Base-by-base conservation (phyloP, 2,329 filamentous ascomycete species). In the Pseudogymnoascus sp. region DNA sequence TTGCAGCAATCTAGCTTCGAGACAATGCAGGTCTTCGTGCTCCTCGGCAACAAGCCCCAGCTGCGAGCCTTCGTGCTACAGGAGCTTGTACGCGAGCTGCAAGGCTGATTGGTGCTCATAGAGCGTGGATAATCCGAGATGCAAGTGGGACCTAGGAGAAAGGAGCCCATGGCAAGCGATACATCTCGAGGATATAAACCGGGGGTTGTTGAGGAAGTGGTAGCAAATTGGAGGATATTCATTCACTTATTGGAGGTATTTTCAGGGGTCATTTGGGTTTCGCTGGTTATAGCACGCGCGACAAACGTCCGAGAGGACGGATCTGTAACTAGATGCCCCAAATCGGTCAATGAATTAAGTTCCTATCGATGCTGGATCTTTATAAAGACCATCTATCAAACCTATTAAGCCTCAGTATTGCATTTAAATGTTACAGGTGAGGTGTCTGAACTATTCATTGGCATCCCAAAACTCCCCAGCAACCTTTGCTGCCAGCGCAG, bases 401-500 rank as follows among this genome's bases (percentile, higher is more conserved):
- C 4, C n/a, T 56, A 19, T n/a, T 15, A 35, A 3, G 7, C 6
- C 10, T 6, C 11, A 4, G 2, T 10, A 56, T 15, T 15, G 1
- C 13, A 15, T 21, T 33, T 13, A 5, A 50, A 56, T 29, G 46
- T 17, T 31, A 33, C 15, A 56, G 10, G 11, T 11, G 23, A 50
- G 23, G 46, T 17, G 13, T n/a, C 6, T 31, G 6, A 21, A 7
- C 50, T 56, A 56, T 21, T 56, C 50, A n/a, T 56, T 56, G 9
- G 50, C 17, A 56, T 56, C 50, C 50, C 50, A 56, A 6, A 56
- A 56, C 17, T 66, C 44, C 1, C 37, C 63, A 26, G 67, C 67
- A 21, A 29, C 62, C 50, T 64, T n/a, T 23, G 63, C 23, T 4
- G 50, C 50, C 7, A 13, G 10, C 33, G 50, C 50, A 56, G 72